A percentile compares a stretch with the other conserved stretches of the same genome.
Evolutionary conservation across 163 green algal genomes (phyloP).

Genomic region (Coccomyxa subellipsoidea): DNA sequence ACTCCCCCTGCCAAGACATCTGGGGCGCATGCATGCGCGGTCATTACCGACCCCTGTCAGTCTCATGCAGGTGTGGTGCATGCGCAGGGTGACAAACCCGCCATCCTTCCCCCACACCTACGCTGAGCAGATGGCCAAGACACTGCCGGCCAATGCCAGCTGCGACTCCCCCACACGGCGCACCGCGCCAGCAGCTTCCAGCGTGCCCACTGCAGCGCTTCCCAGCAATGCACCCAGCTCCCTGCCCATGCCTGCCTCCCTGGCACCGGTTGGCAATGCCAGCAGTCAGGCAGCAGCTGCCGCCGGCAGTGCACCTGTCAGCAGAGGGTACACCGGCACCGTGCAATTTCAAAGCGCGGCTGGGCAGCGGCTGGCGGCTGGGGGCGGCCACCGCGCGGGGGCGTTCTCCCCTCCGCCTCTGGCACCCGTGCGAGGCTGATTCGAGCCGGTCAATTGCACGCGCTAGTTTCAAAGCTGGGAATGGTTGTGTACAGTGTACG

Average conservation of each 20-base stretch:
- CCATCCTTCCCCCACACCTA: not conserved
- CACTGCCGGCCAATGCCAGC: not conserved
- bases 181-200: too few relatives aligned
- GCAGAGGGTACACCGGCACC: not conserved
- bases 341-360: not conserved
- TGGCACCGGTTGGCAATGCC: not conserved
- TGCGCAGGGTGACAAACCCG: not conserved
- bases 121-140: not conserved
- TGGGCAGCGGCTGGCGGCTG: not conserved
- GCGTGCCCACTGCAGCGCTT: not conserved
- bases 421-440: not conserved
- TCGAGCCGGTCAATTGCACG: too few relatives aligned
- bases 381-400: not conserved
- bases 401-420: not conserved
- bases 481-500: too few relatives aligned
- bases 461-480: too few relatives aligned
- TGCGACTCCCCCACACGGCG: not conserved
- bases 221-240: not conserved
- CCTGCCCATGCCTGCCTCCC: not conserved
- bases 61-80: not conserved
- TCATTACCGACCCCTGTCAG: not conserved
- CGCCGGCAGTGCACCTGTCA: not conserved
- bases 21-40: too few relatives aligned
- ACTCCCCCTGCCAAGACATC: not conserved
- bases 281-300: not conserved